Base-by-base conservation (phyloP, 495 filamentous ascomycete genomes). In the Penicillium waksmanii region DNA sequence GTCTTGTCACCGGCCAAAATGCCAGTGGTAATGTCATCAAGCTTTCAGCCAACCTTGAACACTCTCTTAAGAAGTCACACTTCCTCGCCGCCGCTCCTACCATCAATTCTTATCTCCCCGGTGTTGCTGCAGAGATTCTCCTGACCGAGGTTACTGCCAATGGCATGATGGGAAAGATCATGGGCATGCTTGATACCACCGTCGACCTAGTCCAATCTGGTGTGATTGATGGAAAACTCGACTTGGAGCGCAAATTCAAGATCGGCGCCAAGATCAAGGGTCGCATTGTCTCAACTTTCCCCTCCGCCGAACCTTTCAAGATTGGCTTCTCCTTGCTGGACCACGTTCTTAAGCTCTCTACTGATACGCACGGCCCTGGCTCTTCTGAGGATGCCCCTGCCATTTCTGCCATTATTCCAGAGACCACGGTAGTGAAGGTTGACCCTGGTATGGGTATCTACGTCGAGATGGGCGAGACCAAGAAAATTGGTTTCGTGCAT, bases 151-250 rank as follows among this genome's bases (percentile, higher is more conserved):
- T 91, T 31, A 73, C 78, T 4, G 42, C 78, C 1, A 77, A 70
- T 27, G 86, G 85, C n/a, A 70, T 89, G 61, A 82, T 83, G 31
- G 95, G 95, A 56, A 96, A 97, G 69, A 82, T 97, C 31, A 96
- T 97, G 89, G 95, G 95, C 8, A 83, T 90, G 73, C 72, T 98
- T 53, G 89, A 96, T 74, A 87, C 89, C 11, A 96, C 92, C 12
- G 91, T 92, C 6, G 95, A 98, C 70, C 67, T 95, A 21, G 84
- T 97, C 23, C 95, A 98, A 66, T 94, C 91, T 15, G 90, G 92
- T 35, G 80, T 77, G 51, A 86, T 84, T 49, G 85, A 85, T 13
- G 85, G 62, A 23, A 82, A 81, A 52, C 78, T 85, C 47, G 87
- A 91, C 58, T 67, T 96, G 43, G 84, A 83, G 58, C 87, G 87